A percentile compares a stretch with the other conserved stretches of the same genome.
phyloP scores from a whole-genome alignment of 2,329 filamentous ascomycete genomes.

The Beauveria asiatica region DNA sequence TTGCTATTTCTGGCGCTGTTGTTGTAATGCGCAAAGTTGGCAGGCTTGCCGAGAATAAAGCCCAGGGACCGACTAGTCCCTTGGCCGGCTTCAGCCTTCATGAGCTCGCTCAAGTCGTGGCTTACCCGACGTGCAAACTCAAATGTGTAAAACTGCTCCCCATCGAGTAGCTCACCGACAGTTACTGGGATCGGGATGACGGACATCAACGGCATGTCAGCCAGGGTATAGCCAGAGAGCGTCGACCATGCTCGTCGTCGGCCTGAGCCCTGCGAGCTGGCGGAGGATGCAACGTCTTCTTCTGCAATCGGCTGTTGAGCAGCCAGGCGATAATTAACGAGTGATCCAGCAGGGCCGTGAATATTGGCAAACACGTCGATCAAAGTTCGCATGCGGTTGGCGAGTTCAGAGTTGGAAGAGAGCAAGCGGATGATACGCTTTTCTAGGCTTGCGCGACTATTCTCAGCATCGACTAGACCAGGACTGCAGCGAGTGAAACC shows the following conservation, averaged over 20 bases:
- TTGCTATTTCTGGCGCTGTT: constrained; percentile 12
- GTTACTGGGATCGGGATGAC: constrained; percentile 24
- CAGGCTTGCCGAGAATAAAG: constrained; percentile 14
- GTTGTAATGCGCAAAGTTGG: neutral
- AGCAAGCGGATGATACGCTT: constrained; percentile 26
- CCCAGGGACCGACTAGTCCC: constrained; percentile 16
- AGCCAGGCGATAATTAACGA: constrained; percentile 11
- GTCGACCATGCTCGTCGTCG: constrained; percentile 14
- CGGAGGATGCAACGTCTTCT: neutral
- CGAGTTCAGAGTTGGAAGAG: constrained; percentile 25
- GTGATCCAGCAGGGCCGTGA: constrained; percentile 11
- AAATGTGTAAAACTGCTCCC: constrained; percentile 24
- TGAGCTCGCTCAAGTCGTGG: constrained; percentile 21
- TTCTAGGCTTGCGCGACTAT: constrained; percentile 25
- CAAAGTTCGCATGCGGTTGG: constrained; percentile 23
- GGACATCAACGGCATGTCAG: constrained; percentile 23
- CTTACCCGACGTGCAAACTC: constrained; percentile 21
- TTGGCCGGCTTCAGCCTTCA: constrained; percentile 14
- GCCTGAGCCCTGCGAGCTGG: constrained; percentile 10
- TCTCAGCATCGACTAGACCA: constrained; percentile 27
- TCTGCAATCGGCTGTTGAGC: constrained; percentile 8
- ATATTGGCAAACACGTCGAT: constrained; percentile 17
- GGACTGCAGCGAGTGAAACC: constrained; percentile 18
- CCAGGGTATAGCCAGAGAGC: constrained; percentile 24
- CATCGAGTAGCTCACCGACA: constrained; percentile 23